Conservation (phyloP, 345 rosid genomes). For the Arabidopsis thaliana region DNA sequence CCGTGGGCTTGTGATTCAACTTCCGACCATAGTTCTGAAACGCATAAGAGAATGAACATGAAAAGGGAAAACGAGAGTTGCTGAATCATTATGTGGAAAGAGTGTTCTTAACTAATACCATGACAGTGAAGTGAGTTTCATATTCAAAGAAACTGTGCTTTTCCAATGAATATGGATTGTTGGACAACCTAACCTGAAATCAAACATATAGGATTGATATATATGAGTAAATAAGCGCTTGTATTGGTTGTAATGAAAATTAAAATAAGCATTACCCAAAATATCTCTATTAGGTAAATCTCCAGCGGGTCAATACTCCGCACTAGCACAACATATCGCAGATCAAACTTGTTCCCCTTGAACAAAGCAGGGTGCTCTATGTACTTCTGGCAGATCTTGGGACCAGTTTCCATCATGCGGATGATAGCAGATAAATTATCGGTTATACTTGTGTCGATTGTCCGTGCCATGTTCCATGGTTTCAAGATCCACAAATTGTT, state of each 20-base stretch:
- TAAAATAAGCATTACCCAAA: conserved; percentile 67
- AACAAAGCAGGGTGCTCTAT: conserved; percentile 92
- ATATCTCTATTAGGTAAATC: conserved; percentile 73
- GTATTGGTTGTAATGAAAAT: conserved; percentile 1
- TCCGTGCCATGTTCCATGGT: conserved; percentile 99
- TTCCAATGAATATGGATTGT: conserved; percentile 79
- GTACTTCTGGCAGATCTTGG: conserved; percentile 97
- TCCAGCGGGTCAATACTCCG: conserved; percentile 81
- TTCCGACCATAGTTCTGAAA: conserved; percentile 82
- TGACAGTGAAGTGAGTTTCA: conserved; percentile 97
- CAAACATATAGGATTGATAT: conserved; percentile 9
- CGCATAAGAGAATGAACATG: conserved; percentile 33
- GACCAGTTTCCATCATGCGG: conserved; percentile 98
- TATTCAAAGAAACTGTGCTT: conserved; percentile 83
- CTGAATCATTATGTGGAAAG: conserved; percentile 17
- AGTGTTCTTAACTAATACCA: conserved; percentile 59
- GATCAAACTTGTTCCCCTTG: conserved; percentile 80
- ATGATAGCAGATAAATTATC: conserved; percentile 76
- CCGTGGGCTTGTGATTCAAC: conserved; percentile 79
- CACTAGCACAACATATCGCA: conserved; percentile 79
- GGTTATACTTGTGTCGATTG: conserved; percentile 89
- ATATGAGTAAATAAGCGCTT: background rate
- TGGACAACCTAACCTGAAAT: conserved; percentile 87
- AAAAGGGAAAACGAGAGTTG: background rate
- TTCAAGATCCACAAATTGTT: conserved; percentile 92